phyloP scores from a whole-genome alignment of 2,329 filamentous ascomycete species.

The Pseudogymnoascus sp. region DNA sequence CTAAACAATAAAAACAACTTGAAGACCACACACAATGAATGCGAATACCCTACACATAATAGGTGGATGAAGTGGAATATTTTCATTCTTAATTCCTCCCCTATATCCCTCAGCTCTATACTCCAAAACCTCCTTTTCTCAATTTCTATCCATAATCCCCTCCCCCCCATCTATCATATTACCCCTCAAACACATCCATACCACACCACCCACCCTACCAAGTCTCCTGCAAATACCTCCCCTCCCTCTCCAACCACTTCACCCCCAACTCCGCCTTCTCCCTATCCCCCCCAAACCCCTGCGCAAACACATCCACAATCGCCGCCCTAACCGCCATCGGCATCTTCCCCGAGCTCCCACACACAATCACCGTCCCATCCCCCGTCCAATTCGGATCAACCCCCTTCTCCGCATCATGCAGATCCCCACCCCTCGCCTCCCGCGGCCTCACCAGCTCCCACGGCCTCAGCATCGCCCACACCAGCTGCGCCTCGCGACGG shows the following conservation, averaged over 20 bases:
- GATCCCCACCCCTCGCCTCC: neutral
- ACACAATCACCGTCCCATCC: constrained; percentile 47
- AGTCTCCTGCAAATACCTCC: constrained; percentile 60
- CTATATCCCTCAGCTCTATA: neutral
- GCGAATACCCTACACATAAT: neutral
- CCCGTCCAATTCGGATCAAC: constrained; percentile 23
- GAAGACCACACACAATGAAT: neutral
- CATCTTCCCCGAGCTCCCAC: constrained; percentile 58
- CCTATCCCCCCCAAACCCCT: constrained; percentile 30
- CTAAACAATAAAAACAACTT: too few species aligned
- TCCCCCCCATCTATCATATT: neutral
- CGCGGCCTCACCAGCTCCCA: constrained; percentile 34
- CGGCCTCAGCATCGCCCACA: constrained; percentile 25
- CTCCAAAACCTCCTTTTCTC: neutral
- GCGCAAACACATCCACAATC: constrained; percentile 50
- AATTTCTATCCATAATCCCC: neutral
- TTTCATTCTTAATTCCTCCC: neutral
- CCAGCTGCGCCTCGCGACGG: constrained; percentile 21
- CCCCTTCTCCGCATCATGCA: neutral
- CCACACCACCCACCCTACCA: too few species aligned
- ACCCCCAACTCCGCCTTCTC: constrained; percentile 48
- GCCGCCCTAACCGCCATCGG: constrained; percentile 60
- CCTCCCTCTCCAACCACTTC: constrained; percentile 48
- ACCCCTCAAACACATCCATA: too few species aligned
- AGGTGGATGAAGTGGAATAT: neutral